Evolutionary conservation across 305 asterid genomes (phyloP).

Genomic region (Rubia tinctorum): DNA sequence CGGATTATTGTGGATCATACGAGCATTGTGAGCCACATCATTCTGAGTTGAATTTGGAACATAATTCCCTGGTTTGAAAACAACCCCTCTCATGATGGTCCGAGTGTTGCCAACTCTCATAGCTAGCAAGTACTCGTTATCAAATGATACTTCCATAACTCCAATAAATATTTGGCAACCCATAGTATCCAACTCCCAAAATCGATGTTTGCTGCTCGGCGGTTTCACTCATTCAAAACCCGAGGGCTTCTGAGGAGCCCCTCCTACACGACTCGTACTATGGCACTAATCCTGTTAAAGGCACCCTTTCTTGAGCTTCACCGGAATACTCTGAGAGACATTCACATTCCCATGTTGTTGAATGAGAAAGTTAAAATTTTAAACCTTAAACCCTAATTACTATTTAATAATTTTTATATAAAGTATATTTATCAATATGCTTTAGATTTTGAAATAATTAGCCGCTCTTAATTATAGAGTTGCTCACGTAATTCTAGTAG

Average conservation of each 20-base stretch:
- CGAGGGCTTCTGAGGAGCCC: constrained; percentile 47
- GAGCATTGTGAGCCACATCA: constrained; percentile 78
- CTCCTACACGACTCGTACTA: constrained; percentile 36
- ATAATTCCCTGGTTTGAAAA: constrained; percentile 80
- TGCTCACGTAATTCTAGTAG: too few relatives aligned
- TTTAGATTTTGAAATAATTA: too few relatives aligned
- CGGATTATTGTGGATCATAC: constrained; percentile 54
- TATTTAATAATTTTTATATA: too few relatives aligned
- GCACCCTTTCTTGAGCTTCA: constrained; percentile 6
- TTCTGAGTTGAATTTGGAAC: constrained; percentile 68
- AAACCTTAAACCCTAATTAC: too few relatives aligned
- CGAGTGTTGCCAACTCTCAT: constrained; percentile 70
- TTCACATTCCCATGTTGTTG: too few relatives aligned
- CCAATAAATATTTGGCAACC: constrained; percentile 63
- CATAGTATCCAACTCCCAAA: constrained; percentile 28
- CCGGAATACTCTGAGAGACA: too few relatives aligned
- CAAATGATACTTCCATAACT: constrained; percentile 77
- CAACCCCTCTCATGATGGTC: constrained; percentile 65
- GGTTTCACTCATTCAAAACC: constrained; percentile 40
- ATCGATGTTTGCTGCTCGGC: constrained; percentile 19
- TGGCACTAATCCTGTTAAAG: constrained; percentile 74
- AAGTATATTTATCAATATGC: too few relatives aligned
- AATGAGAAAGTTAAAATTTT: too few relatives aligned
- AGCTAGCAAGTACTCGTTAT: constrained; percentile 72
- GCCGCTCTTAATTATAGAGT: too few relatives aligned